Evolutionary conservation across 768 basidiomycete species (phyloP), one percentile per base, ranked within the genome.

Genomic region (Lentinula edodes): DNA sequence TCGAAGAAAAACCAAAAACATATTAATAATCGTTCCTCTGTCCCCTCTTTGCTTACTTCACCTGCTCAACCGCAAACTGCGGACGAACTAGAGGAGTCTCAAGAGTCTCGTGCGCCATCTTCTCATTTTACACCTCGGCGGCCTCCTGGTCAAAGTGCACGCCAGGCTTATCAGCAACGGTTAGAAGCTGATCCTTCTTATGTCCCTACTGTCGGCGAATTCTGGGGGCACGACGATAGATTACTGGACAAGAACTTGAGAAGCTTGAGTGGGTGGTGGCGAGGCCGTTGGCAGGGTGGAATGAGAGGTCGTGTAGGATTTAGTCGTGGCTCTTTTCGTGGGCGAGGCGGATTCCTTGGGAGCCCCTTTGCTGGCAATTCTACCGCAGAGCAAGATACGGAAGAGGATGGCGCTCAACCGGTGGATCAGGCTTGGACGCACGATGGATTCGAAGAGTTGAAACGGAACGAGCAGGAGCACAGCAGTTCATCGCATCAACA

Each of bases 181-280:
- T 78, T 96, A 28, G 88, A 92, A 61, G 78, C 74, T 10, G 95
- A 97, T 70, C 94, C 95, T 1, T 91, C 92, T 2, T 94, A 88
- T 71, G 90, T 93, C 34, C 95, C 95, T 23, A 89, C 87, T 28
- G 90, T 95, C 23, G 95, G 95, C 59, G 89, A 88, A 64, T 97
- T 97, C 70, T 97, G 93, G 93, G 88, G 91, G 5, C 95, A 97
- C 70, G 95, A 97, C 72, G 94, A 96, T 71, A 87, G 95, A 52
- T 76, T 94, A 59, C 76, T 93, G 70, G 89, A 91, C 73, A 91
- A 91, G 72, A 86, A 91, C 63, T 73, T 92, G 45, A 84, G 93
- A 45, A 89, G 87, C 69, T 74, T 95, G 50, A 93, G 90, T 74
- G 86, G 85, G 1, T 94, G 91, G 92, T 94, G 93, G 92, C 80